Evolutionary conservation across 2,329 filamentous ascomycete species (phyloP).

Genomic region (Stromatinia cepivora): DNA sequence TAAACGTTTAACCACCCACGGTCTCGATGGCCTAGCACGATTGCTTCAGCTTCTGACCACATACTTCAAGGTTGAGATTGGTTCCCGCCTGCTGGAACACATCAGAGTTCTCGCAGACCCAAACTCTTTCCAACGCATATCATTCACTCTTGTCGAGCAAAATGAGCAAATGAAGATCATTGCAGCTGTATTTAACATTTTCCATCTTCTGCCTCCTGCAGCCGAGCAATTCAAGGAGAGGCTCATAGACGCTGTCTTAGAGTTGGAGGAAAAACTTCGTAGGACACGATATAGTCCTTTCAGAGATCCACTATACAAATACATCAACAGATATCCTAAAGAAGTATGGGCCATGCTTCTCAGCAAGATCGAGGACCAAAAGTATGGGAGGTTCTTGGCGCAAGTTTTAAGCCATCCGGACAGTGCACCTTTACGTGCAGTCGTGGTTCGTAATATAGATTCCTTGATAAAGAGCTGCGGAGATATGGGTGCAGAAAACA

Average conservation of each 20-base stretch:
- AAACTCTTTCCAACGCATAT: constrained; percentile 78
- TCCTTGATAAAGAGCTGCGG: constrained; percentile 67
- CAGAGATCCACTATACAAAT: constrained; percentile 84
- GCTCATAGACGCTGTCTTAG: constrained; percentile 85
- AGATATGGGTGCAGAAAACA: constrained; percentile 62
- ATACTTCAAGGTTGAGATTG: constrained; percentile 99
- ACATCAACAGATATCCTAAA: constrained; percentile 87
- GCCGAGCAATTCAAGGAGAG: constrained; percentile 90
- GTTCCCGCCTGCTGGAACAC: constrained; percentile 87
- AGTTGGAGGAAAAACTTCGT: constrained; percentile 80
- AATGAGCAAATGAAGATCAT: constrained; percentile 92
- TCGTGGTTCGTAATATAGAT: constrained; percentile 71
- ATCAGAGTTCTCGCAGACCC: constrained; percentile 88
- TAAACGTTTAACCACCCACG: constrained; percentile 82
- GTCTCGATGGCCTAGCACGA: constrained; percentile 86
- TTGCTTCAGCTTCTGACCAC: constrained; percentile 90
- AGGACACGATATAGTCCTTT: constrained; percentile 91
- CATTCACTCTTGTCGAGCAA: constrained; percentile 93
- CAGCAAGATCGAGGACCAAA: constrained; percentile 77
- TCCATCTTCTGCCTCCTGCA: constrained; percentile 88
- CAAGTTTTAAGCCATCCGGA: constrained; percentile 78
- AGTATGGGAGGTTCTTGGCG: constrained; percentile 86
- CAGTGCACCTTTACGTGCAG: constrained; percentile 72
- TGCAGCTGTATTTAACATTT: constrained; percentile 92
- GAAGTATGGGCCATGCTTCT: constrained; percentile 82